phyloP scores from a whole-genome alignment of 441 rosid species.

The Arabidopsis hybrid region DNA sequence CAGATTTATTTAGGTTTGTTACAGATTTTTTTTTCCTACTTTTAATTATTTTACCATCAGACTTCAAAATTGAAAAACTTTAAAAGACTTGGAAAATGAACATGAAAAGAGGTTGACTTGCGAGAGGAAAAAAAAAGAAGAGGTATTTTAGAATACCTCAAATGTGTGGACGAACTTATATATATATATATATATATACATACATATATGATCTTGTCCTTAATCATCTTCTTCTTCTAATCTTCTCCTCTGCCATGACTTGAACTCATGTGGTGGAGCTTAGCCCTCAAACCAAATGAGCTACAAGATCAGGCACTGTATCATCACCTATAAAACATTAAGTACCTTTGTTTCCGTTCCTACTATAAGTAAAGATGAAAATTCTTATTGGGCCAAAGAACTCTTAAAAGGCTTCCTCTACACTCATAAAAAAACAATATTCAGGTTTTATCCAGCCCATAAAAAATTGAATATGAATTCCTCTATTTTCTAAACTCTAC shows the following conservation, averaged over 20 bases:
- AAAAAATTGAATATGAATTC: too few species aligned
- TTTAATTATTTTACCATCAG: too few species aligned
- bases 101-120: too few species aligned
- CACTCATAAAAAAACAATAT: not conserved
- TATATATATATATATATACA: not conserved
- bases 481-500: too few species aligned
- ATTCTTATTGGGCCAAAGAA: not conserved
- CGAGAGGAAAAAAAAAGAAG: not conserved
- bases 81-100: too few species aligned
- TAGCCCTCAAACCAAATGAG: not conserved
- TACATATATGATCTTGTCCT: too few species aligned
- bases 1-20: too few species aligned
- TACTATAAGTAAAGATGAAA: not conserved
- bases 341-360: not conserved
- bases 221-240: not conserved
- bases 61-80: too few species aligned
- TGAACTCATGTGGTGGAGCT: not conserved
- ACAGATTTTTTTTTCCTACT: too few species aligned
- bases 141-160: conserved; percentile 11
- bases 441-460: too few species aligned
- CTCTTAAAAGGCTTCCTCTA: not conserved
- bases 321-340: rapidly evolving
- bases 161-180: not conserved
- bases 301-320: not conserved
- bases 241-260: not conserved